Evolutionary conservation across 1,284 basidiomycete species (phyloP).

Genomic region (Pseudomicrostroma phylloplanum): DNA sequence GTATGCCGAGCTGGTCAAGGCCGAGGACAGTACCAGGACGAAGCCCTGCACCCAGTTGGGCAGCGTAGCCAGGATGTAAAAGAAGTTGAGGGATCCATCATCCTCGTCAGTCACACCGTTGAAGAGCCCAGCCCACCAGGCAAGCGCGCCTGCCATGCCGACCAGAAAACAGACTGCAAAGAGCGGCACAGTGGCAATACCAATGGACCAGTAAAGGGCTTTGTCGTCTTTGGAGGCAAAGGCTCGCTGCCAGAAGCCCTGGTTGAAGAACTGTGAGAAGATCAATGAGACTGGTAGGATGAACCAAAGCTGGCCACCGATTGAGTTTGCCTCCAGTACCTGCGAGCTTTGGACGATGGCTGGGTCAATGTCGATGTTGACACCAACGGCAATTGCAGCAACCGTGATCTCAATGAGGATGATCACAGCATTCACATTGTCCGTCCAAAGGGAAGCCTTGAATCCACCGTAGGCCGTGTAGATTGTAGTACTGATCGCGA

Average conservation of each 20-base stretch:
- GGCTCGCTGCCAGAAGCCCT: conserved; percentile 51
- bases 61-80: conserved; percentile 41
- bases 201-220: conserved; percentile 41
- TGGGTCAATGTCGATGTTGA: conserved; percentile 40
- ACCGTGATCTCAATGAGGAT: conserved; percentile 47
- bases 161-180: conserved; percentile 49
- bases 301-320: conserved; percentile 50
- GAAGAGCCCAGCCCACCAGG: conserved; percentile 45
- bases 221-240: conserved; percentile 47
- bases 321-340: conserved; percentile 32
- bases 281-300: conserved; percentile 45
- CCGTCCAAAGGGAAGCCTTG: conserved; percentile 50
- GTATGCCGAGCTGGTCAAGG: conserved; percentile 49
- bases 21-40: conserved; percentile 44
- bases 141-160: conserved; percentile 46
- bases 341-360: conserved; percentile 32
- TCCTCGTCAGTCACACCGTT: conserved; percentile 33
- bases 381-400: conserved; percentile 40
- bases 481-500: conserved; percentile 46
- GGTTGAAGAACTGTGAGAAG: conserved; percentile 50
- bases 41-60: conserved; percentile 49
- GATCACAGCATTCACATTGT: conserved; percentile 49
- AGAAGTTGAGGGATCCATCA: conserved; percentile 45
- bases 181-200: conserved; percentile 39
- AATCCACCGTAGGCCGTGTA: conserved; percentile 51